phyloP scores from a whole-genome alignment of 352 stramenopile genomes.

The Phytopythium cucurbitacearum region DNA sequence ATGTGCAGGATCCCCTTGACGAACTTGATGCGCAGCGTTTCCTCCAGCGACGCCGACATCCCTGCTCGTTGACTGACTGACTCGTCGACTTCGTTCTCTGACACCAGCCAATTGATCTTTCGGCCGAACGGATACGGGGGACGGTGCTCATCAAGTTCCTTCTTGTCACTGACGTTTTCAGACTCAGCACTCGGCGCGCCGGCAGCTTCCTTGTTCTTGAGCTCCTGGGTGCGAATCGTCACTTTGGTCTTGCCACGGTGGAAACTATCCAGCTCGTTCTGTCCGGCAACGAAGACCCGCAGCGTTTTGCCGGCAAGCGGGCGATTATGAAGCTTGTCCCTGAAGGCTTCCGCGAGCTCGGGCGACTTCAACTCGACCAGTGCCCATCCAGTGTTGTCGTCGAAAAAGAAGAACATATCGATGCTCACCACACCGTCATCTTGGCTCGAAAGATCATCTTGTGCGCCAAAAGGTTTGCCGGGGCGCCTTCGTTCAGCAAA shows the following conservation, averaged over 20 bases:
- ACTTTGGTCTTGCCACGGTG: conserved; percentile 44
- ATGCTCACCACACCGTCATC: conserved; percentile 33
- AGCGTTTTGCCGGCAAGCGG: conserved; percentile 43
- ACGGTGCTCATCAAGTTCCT: conserved; percentile 4
- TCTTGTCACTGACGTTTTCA: conserved; percentile 16
- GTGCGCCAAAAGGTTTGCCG: background rate
- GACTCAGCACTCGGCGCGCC: background rate
- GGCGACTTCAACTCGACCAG: conserved; percentile 60
- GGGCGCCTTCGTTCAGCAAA: conserved; percentile 39
- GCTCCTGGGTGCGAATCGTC: conserved; percentile 17
- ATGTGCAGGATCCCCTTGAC: conserved; percentile 63
- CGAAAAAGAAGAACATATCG: conserved; percentile 65
- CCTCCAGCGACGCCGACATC: conserved; percentile 64
- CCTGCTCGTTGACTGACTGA: conserved; percentile 50
- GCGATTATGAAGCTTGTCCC: conserved; percentile 54
- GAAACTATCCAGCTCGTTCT: conserved; percentile 64
- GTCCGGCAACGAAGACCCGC: conserved; percentile 49
- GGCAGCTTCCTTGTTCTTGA: conserved; percentile 13
- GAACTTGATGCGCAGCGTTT: conserved; percentile 57
- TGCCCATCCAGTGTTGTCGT: conserved; percentile 67
- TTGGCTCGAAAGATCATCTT: background rate
- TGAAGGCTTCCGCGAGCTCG: conserved; percentile 39
- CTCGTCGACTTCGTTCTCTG: conserved; percentile 43
- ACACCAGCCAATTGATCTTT: conserved; percentile 74
- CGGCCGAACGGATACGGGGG: conserved; percentile 59